Conservation (phyloP, 1,139 yeast genomes). For the Blastobotrys indianensis region DNA sequence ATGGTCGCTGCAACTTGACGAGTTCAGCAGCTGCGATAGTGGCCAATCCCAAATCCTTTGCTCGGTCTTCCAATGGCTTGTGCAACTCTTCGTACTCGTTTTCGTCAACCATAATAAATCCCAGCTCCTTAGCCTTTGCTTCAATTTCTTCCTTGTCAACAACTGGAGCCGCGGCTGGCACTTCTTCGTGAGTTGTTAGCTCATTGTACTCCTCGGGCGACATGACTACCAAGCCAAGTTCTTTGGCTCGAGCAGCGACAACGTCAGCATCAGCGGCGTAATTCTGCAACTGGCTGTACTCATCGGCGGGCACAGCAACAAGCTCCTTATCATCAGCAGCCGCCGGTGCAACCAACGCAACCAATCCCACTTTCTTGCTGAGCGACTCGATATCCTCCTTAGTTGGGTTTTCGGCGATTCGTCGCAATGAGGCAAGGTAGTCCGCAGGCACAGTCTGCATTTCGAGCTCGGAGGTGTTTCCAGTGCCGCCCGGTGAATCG, state of each 20-base stretch:
- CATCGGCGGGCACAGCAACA: constrained; percentile 16
- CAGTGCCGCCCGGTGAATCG: neutral
- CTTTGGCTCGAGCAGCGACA: constrained; percentile 23
- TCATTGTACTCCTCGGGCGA: constrained; percentile 16
- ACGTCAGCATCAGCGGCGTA: constrained; percentile 20
- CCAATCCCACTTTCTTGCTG: constrained; percentile 29
- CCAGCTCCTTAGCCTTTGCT: constrained; percentile 20
- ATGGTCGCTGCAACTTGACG: neutral
- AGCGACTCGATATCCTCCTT: constrained; percentile 28
- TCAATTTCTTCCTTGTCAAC: constrained; percentile 18
- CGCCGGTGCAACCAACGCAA: constrained; percentile 11
- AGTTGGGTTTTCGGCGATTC: constrained; percentile 33
- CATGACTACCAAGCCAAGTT: constrained; percentile 29
- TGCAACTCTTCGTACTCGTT: constrained; percentile 16
- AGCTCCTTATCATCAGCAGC: constrained; percentile 9
- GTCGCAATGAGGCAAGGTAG: constrained; percentile 30
- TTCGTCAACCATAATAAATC: constrained; percentile 20
- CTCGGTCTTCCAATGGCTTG: constrained; percentile 15
- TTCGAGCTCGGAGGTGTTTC: constrained; percentile 18
- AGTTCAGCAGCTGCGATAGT: constrained; percentile 29
- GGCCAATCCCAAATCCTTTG: constrained; percentile 24
- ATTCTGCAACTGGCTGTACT: constrained; percentile 14
- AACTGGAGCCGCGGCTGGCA: neutral
- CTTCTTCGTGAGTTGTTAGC: constrained; percentile 9
- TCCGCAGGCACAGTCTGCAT: constrained; percentile 33